Evolutionary conservation across 345 rosid species (phyloP), one percentile per base, ranked within the genome.

Genomic region (Conringia planisiliqua): DNA sequence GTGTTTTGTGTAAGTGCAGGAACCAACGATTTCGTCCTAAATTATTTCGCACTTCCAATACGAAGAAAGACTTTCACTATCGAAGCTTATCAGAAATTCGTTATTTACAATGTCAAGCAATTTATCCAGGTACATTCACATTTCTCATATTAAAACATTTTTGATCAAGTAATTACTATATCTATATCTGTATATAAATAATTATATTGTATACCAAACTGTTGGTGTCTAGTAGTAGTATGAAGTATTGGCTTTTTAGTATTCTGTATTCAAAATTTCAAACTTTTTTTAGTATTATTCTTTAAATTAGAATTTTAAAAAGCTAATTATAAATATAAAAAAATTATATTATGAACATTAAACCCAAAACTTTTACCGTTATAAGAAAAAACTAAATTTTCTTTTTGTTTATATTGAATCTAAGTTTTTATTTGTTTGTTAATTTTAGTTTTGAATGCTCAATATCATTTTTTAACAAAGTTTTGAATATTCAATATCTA

Each of bases 11-110:
- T 79, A 14, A 79, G 82, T 73, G 82, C 82, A 47, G 82, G 79
- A 63, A 79, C 82, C 39, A 79, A 79, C 12, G 82, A 79, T 48
- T 79, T 73, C 24, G 63, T 79, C 57, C 30, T 79, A 10, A 68
- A 36, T 16, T 79, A 79, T 74, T 62, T 27, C 44, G 4, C 33
- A 7, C 17, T 93, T 12, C 96, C 94, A 3, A 38, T 83, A 26
- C 82, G 94, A 59, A 77, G 82, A 56, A 82, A 74, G 26, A 83
- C 76, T 71, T 93, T 64, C 83, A 63, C 85, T 29, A 22, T 86
- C 68, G 59, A 80, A 69, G 78, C 78, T 44, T 93, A 88, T 78
- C 81, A 93, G 62, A 84, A 72, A 36, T 87, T 91, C 77, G 33
- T 93, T 64, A 39, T 87, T 44, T 83, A 83, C 61, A 64, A 79